Percentiles rank a stretch among this genome's conserved stretches.
Conservation (phyloP, 2,329 filamentous ascomycete species). For the Chaetomium sp. region DNA sequence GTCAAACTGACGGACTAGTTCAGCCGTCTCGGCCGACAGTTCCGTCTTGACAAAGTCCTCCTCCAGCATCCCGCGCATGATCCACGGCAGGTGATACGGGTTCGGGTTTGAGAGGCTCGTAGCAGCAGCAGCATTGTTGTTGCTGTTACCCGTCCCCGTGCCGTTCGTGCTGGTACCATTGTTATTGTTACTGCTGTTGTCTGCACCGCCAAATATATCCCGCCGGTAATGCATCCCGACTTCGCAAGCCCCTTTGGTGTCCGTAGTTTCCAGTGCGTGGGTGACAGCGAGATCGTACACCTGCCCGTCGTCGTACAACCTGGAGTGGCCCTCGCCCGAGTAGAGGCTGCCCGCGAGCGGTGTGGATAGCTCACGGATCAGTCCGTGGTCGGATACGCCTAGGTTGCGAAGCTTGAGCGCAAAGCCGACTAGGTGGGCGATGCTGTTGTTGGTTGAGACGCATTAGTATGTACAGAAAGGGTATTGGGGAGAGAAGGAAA, state of each 20-base stretch:
- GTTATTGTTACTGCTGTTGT: not conserved
- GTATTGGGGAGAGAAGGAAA: not conserved
- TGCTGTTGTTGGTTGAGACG: constrained; percentile 34
- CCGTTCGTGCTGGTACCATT: not conserved
- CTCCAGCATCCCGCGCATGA: constrained; percentile 87
- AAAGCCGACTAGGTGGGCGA: constrained; percentile 88
- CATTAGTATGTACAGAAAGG: not conserved
- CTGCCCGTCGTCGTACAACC: constrained; percentile 81
- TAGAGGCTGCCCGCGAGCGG: constrained; percentile 89
- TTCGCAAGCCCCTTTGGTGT: constrained; percentile 39
- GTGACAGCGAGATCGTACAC: constrained; percentile 76
- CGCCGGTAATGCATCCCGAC: constrained; percentile 42
- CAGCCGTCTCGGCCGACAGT: constrained; percentile 66
- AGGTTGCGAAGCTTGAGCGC: constrained; percentile 90
- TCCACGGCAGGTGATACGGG: constrained; percentile 89
- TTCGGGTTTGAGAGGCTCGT: constrained; percentile 51
- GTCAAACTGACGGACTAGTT: constrained; percentile 82
- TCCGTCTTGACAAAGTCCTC: constrained; percentile 85
- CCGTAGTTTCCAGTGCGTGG: constrained; percentile 67
- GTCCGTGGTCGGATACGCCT: constrained; percentile 84
- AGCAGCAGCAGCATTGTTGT: no score
- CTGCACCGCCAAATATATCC: constrained; percentile 8
- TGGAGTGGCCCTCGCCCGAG: constrained; percentile 84
- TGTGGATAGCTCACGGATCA: constrained; percentile 81
- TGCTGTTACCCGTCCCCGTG: not conserved